Conservation (phyloP, 192 early-diverging fungal species). For the Coemansia sp. region DNA sequence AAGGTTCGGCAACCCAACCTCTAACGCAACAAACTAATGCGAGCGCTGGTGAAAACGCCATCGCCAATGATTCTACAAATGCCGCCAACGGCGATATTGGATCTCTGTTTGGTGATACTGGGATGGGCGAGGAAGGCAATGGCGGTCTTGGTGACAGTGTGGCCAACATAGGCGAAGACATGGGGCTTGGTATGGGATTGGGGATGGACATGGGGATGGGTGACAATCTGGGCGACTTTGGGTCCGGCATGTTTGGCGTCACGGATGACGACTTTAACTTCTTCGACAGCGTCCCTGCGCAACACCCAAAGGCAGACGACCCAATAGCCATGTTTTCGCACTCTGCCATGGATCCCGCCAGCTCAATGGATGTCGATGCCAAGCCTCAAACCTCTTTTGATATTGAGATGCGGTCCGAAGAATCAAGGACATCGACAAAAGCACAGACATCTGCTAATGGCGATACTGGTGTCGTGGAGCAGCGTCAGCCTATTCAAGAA, state of each 20-base stretch:
- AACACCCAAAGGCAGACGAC: conserved; percentile 15
- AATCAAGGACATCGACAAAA: not conserved
- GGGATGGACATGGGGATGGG: conserved; percentile 34
- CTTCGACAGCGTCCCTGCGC: conserved; percentile 42
- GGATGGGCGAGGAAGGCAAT: conserved; percentile 7
- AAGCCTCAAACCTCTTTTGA: conserved; percentile 5
- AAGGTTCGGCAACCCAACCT: not conserved
- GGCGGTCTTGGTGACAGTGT: conserved; percentile 11
- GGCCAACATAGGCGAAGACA: conserved; percentile 26
- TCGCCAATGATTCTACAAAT: not conserved
- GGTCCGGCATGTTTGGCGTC: conserved; percentile 45
- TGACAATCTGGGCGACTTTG: conserved; percentile 36
- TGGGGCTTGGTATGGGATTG: conserved; percentile 42
- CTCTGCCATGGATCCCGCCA: not conserved
- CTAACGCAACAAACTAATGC: not conserved
- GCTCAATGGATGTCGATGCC: conserved; percentile 13
- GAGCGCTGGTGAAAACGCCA: not conserved
- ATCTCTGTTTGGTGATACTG: conserved; percentile 36
- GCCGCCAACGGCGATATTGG: conserved; percentile 22
- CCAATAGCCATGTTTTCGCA: conserved; percentile 1
- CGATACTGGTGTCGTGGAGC: not conserved
- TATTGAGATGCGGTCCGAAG: not conserved
- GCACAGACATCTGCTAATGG: not conserved
- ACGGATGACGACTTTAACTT: conserved; percentile 55
- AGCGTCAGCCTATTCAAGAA: conserved; percentile 8